Conservation (phyloP, 768 basidiomycete genomes). For the Clathrus columnatus region DNA sequence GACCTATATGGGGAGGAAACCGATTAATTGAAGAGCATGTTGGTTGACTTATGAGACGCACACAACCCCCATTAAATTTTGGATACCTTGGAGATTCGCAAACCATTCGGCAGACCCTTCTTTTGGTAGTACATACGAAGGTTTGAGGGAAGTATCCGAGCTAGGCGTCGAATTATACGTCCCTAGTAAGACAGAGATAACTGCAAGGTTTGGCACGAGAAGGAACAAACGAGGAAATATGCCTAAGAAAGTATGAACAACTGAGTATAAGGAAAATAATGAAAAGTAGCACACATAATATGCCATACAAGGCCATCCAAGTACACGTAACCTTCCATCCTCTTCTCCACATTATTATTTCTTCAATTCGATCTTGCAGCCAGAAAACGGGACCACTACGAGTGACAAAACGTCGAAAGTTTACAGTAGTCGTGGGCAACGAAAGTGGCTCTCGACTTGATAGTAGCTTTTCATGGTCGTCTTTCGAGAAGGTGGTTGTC, state of each 20-base stretch:
- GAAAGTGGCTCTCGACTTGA: conserved; percentile 64
- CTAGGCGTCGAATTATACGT: conserved; percentile 33
- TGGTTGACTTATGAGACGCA: conserved; percentile 28
- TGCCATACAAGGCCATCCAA: conserved; percentile 72
- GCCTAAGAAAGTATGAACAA: conserved; percentile 33
- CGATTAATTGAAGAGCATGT: background rate
- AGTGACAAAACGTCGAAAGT: conserved; percentile 75
- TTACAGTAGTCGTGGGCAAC: conserved; percentile 64
- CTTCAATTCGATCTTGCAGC: conserved; percentile 83
- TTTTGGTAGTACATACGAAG: conserved; percentile 23
- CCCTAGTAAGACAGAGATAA: conserved; percentile 59
- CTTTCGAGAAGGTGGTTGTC: background rate
- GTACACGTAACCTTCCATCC: conserved; percentile 62
- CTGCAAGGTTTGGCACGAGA: conserved; percentile 52
- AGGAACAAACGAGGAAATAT: conserved; percentile 68
- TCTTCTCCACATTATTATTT: conserved; percentile 73
- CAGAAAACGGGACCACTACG: conserved; percentile 77
- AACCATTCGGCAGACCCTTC: conserved; percentile 77
- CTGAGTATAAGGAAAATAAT: background rate
- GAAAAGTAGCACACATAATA: conserved; percentile 54
- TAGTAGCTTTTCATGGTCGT: conserved; percentile 29
- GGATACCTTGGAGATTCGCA: conserved; percentile 81
- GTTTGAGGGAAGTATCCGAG: conserved; percentile 8
- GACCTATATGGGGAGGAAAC: conserved; percentile 32
- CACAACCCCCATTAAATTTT: conserved; percentile 84